Evolutionary conservation across 2,329 filamentous ascomycete genomes (phyloP), one percentile per base, ranked within the genome.

Genomic region (Fusarium chaquense): DNA sequence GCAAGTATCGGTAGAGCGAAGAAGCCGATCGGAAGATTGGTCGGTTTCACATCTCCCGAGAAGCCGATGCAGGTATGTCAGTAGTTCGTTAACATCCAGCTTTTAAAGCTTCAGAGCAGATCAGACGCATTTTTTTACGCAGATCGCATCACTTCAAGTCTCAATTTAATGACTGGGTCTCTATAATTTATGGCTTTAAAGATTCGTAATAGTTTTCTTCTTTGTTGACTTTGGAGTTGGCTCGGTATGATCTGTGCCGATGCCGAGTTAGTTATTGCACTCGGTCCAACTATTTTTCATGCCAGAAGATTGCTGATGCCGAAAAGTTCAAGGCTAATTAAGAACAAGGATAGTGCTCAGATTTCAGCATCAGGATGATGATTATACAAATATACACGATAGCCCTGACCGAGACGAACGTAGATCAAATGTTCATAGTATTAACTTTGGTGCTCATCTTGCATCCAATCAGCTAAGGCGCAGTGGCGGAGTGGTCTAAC

Each of bases 401-500:
- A 9, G 28, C 9, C 28, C 9, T 4, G 3, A 30, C 28, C 10
- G 28, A 11, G 10, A 11, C 3, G 10, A 10, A 20, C 6, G 6
- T 10, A 7, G 3, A 11, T 8, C 7, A 6, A 6, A 2, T 12
- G 3, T 0, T 46, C 2, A 16, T 50, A 6, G 12, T 1, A 0
- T 1, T 0, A 5, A 1, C 5, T 26, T 5, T 9, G 8, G 18
- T 2, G 1, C 1, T 11, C 2, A 5, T 53, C 18, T 7, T 5
- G 2, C 3, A 63, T 43, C 60, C 41, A 57, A 63, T 63, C 49
- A 63, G 43, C 24, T 33, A 6, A 63, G 60, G 60, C 60, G 59
- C 60, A 63, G 60, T 63, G 60, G 60, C 60, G 62, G 60, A 63
- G 60, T 63, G 60, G 60, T 63, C 60, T 63, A 63, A 63, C 62